Percentiles rank a stretch among this genome's conserved stretches.
These are phyloP conservation scores for Cadophora sp. DNA, from an alignment of 2,329 filamentous ascomycete genomes.

Conservation along the genomic window DNA sequence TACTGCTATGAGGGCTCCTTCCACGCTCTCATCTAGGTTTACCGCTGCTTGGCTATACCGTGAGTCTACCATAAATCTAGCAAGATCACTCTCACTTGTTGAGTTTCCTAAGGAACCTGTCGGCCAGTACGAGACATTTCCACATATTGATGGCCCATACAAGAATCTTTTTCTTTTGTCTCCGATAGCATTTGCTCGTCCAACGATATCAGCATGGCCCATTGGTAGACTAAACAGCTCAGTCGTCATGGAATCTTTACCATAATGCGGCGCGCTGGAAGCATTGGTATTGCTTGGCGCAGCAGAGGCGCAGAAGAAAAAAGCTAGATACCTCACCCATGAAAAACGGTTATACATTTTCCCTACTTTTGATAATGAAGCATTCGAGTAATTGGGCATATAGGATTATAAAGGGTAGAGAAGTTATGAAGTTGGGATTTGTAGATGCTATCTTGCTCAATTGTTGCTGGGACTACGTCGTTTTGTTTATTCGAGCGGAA, in stretches of 20 bases:
- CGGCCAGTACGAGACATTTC: conserved; percentile 3
- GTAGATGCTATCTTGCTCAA: conserved; percentile 2
- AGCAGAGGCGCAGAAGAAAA: conserved; percentile 3
- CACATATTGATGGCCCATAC: conserved; percentile 3
- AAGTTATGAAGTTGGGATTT: background rate
- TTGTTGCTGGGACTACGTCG: conserved; percentile 1
- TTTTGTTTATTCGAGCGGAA: background rate
- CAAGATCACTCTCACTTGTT: conserved; percentile 1
- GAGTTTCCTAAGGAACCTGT: conserved; percentile 1
- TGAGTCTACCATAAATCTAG: conserved; percentile 1
- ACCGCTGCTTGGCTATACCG: conserved; percentile 1
- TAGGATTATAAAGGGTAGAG: background rate
- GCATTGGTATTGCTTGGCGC: conserved; percentile 2
- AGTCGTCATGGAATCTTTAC: no score
- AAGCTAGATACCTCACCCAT: background rate
- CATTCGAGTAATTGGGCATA: conserved; percentile 1
- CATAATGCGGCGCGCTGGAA: background rate
- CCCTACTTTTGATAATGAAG: background rate
- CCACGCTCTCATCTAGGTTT: background rate
- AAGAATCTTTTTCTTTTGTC: conserved; percentile 3
- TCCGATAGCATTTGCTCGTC: conserved; percentile 1
- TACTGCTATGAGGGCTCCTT: conserved; percentile 3
- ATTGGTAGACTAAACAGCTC: background rate
- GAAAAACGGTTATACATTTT: conserved; percentile 3
- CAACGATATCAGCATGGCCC: background rate